Conservation (phyloP, 495 filamentous ascomycete species). For the Staphylotrichum tortipilum region DNA sequence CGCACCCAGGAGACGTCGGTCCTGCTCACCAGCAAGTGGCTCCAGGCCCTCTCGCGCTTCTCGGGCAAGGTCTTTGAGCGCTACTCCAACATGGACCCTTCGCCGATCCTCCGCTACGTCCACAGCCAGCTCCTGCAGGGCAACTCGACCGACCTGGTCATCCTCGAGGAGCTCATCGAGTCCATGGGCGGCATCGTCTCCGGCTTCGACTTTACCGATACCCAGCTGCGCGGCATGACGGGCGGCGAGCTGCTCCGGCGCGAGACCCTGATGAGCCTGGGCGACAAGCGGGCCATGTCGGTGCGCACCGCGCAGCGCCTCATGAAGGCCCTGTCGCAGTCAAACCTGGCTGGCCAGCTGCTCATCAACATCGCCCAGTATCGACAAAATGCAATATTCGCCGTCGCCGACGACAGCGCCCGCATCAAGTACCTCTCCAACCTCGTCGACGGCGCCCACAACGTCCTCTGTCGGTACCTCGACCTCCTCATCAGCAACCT, state of each 20-base stretch:
- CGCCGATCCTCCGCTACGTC: slow-evolving; percentile 83
- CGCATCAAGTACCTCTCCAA: slow-evolving; percentile 76
- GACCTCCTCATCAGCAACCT: slow-evolving; percentile 79
- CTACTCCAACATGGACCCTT: slow-evolving; percentile 70
- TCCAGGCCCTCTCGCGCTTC: slow-evolving; percentile 75
- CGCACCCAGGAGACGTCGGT: slow-evolving; percentile 71
- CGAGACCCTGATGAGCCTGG: slow-evolving; percentile 65
- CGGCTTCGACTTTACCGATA: slow-evolving; percentile 75
- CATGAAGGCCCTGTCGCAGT: slow-evolving; percentile 66
- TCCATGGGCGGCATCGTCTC: slow-evolving; percentile 90
- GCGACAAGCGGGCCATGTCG: slow-evolving; percentile 66
- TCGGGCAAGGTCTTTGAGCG: slow-evolving; percentile 79
- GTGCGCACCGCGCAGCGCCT: slow-evolving; percentile 60
- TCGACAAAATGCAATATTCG: slow-evolving; percentile 68
- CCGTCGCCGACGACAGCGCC: slow-evolving; percentile 53
- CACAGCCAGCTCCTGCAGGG: slow-evolving; percentile 69
- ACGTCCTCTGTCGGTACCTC: slow-evolving; percentile 75
- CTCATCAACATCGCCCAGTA: slow-evolving; percentile 87
- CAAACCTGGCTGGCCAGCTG: slow-evolving; percentile 63
- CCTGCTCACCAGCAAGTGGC: slow-evolving; percentile 80
- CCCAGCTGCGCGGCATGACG: slow-evolving; percentile 75
- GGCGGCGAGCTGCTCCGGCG: slow-evolving; percentile 71
- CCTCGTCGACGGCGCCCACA: slow-evolving; percentile 82
- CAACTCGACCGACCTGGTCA: slow-evolving; percentile 76
- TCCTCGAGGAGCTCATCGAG: slow-evolving; percentile 77